Base-by-base conservation (phyloP, 164 flowering plant species). In the Nymphaea thermarum region DNA sequence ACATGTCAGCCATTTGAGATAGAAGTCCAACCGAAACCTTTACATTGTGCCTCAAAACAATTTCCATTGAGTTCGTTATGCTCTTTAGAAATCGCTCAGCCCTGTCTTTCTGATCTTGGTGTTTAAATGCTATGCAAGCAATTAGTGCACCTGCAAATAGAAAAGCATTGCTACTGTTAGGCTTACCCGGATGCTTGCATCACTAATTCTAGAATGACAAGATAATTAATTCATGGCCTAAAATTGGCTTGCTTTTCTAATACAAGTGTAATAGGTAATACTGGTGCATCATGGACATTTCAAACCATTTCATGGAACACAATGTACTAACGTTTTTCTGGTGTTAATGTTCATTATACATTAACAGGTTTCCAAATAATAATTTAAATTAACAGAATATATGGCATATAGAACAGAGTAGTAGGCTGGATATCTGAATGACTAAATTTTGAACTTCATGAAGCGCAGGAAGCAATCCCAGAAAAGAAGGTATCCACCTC, bases 31-130 rank as follows among this genome's bases (percentile, higher is more conserved):
- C 77, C 78, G 84, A 84, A 17, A 92, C 85, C 82, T 90, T 97
- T 15, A 92, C 89, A 77, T 82, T 85, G 71, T 82, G 77, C 74
- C 82, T 86, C 74, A 95, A 67, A 60, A 92, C 86, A 65, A 78
- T 80, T 79, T 92, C 98, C 41, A 95, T 82, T 44, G 98, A 84
- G 78, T 92, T 86, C 65, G 96, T 87, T 53, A 95, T 90, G 69
- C 99, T 95, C 75, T 92, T 90, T 59, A 85, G 73, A 71, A 90
- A 95, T 68, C 93, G 80, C 78, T 92, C 97, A 11, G 88, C 99
- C 81, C 98, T 82, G 65, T 79, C 72, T 79, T 92, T 95, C 51
- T 85, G 77, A 43, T 83, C 82, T 12, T 66, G 78, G 70, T 92
- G 82, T 11, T 65, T 73, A 75, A 95, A 89, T 66, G 87, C 96